These are phyloP conservation scores for Nowakowskiella sp. DNA, from an alignment of 192 early-diverging fungal genomes.

Conservation along the genomic window DNA sequence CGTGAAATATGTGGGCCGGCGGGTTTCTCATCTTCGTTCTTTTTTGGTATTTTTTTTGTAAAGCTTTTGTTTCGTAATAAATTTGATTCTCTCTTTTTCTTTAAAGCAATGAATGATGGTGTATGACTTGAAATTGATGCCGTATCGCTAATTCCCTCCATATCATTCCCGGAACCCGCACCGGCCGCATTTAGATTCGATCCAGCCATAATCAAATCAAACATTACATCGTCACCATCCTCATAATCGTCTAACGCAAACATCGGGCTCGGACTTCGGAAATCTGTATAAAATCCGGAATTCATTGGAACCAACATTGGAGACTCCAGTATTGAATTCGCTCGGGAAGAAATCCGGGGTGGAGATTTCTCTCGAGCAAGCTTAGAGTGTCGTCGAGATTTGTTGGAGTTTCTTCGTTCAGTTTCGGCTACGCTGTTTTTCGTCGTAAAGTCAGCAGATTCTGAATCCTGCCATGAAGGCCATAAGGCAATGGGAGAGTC, in stretches of 20 bases:
- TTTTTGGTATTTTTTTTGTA: no score
- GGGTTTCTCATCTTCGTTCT: not conserved
- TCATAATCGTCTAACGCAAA: conserved; percentile 33
- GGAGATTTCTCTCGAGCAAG: conserved; percentile 12
- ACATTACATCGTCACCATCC: conserved; percentile 21
- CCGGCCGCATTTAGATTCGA: no score
- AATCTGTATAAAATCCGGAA: conserved; percentile 1
- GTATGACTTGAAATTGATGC: no score
- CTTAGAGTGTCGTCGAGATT: not conserved
- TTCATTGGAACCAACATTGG: not conserved
- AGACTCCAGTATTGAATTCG: not conserved
- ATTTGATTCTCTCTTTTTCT: no score
- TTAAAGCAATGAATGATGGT: no score
- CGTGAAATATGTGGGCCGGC: not conserved
- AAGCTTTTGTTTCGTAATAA: no score
- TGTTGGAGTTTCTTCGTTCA: conserved; percentile 9
- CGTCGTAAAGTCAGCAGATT: conserved; percentile 7
- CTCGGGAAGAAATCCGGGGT: not conserved
- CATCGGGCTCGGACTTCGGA: conserved; percentile 34
- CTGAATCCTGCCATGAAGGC: conserved; percentile 32
- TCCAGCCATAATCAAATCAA: conserved; percentile 9
- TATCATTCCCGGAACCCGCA: no score
- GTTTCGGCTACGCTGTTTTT: conserved; percentile 10
- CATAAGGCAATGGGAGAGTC: conserved; percentile 30
- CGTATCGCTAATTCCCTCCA: no score